A percentile compares a stretch with the other conserved stretches of the same genome.
Conservation (phyloP, 768 basidiomycete genomes). For the Termitomyces sp. region DNA sequence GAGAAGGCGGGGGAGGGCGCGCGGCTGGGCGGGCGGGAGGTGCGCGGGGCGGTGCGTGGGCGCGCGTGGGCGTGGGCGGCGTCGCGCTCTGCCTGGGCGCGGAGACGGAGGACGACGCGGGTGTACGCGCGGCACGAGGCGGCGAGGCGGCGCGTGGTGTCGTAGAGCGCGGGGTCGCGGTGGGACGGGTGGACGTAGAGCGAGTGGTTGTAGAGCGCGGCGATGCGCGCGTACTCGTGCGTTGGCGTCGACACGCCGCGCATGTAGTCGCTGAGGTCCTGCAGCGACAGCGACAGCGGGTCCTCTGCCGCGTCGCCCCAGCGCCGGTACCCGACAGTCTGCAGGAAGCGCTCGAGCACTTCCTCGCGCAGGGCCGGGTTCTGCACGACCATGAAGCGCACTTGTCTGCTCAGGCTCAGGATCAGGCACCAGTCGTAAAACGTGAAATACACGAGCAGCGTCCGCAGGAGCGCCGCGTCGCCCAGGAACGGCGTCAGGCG, state of each 20-base stretch:
- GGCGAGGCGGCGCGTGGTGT: constrained; percentile 45
- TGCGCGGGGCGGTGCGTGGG: no score
- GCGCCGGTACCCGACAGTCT: constrained; percentile 63
- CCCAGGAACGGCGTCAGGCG: constrained; percentile 47
- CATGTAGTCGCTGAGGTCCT: constrained; percentile 80
- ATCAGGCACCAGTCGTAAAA: constrained; percentile 70
- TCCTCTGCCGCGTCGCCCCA: constrained; percentile 54
- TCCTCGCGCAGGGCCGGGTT: constrained; percentile 49
- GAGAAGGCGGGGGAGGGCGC: constrained; percentile 62
- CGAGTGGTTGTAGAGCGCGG: constrained; percentile 52
- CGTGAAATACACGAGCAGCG: constrained; percentile 54
- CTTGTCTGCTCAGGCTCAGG: constrained; percentile 48
- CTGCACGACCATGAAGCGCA: constrained; percentile 44
- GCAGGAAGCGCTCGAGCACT: constrained; percentile 63
- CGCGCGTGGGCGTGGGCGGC: constrained; percentile 20
- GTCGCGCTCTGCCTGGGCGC: constrained; percentile 71
- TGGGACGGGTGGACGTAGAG: constrained; percentile 33
- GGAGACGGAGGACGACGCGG: constrained; percentile 71
- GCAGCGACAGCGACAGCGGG: constrained; percentile 54
- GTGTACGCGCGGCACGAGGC: constrained; percentile 71
- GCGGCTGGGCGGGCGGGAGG: constrained; percentile 52
- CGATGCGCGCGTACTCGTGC: constrained; percentile 62
- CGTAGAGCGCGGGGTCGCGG: constrained; percentile 32
- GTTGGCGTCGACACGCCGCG: constrained; percentile 70
- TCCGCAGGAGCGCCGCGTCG: constrained; percentile 43